Base-by-base conservation (phyloP, 148 eudicot species). In the Arbutus unedo region DNA sequence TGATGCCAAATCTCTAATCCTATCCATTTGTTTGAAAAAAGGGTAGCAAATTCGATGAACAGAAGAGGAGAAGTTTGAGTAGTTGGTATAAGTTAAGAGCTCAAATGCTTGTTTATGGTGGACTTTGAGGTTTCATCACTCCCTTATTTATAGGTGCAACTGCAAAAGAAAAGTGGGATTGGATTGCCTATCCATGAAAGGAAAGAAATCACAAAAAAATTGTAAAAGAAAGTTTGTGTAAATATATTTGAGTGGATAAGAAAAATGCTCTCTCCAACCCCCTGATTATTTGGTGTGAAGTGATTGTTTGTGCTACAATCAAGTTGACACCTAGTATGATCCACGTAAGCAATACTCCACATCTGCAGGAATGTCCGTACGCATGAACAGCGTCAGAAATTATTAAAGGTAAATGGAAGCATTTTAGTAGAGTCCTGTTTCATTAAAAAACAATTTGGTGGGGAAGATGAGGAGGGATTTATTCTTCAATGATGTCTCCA, bases 1-100 rank as follows among this genome's bases (percentile, higher is more conserved):
- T 5, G 92, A 84, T 5, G 89, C 88, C 23, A 90, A 84, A 7
- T 87, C 91, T 62, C 79, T 85, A 18, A 90, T 59, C 23, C 57
- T 85, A 59, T 90, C 91, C 91, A 88, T 90, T 79, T 4, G 57
- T 7, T n/a, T 31, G n/a, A 23, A 49, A 43, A 43, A 5, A 38
- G 14, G 14, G 55, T 48, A 74, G 15, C 0, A 44, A 25, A 66
- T 4, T 11, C 44, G 11, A 31, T 4, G 71, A 41, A 66, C 71
- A 4, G 16, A 66, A 66, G 18, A 31, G 43, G 31, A 15, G 25
- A 25, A 0, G 41, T 3, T 64, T 23, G 23, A 66, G 6, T 66
- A 25, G 6, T 25, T 60, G 38, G 38, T 25, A 43, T 13, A 25
- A 11, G 25, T 66, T 66, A 5, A 31, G 38, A 66, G 71, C 43